Conservation (phyloP, 257 asterid genomes). For the Striga asiatica region DNA sequence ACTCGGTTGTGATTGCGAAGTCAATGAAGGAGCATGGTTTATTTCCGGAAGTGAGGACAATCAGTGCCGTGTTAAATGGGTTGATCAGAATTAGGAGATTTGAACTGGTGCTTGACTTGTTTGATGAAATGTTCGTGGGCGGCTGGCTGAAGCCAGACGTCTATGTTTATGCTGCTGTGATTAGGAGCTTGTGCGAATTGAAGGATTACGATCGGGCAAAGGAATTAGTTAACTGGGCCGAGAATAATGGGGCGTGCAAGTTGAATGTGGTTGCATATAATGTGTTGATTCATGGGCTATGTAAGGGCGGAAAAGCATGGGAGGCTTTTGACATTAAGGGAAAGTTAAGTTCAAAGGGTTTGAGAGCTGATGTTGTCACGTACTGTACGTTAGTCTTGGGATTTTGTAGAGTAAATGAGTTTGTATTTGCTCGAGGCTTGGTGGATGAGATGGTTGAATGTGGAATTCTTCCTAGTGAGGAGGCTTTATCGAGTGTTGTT, state of each 20-base stretch:
- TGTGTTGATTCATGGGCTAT: slow-evolving; percentile 78
- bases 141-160: slow-evolving; percentile 39
- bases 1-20: slow-evolving; percentile 44
- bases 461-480: slow-evolving; percentile 62
- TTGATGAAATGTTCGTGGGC: slow-evolving; percentile 38
- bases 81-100: slow-evolving; percentile 50
- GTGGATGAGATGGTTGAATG: slow-evolving; percentile 60
- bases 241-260: slow-evolving; percentile 30
- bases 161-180: slow-evolving; percentile 45
- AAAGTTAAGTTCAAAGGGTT: slow-evolving; percentile 28
- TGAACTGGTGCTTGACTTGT: slow-evolving; percentile 49
- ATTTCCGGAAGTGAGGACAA: slow-evolving; percentile 75
- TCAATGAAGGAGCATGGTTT: slow-evolving; percentile 55
- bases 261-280: slow-evolving; percentile 61
- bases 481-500: slow-evolving; percentile 64
- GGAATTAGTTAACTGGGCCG: slow-evolving; percentile 43
- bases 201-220: slow-evolving; percentile 52
- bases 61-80: slow-evolving; percentile 57
- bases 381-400: slow-evolving; percentile 65
- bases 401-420: slow-evolving; percentile 42
- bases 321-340: slow-evolving; percentile 72
- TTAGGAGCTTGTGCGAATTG: slow-evolving; percentile 70
- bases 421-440: slow-evolving; percentile 40
- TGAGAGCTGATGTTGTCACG: slow-evolving; percentile 63
- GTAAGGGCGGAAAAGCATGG: slow-evolving; percentile 47